Conservation (phyloP, 2,329 filamentous ascomycete species). For the Anthostomella pinea region DNA sequence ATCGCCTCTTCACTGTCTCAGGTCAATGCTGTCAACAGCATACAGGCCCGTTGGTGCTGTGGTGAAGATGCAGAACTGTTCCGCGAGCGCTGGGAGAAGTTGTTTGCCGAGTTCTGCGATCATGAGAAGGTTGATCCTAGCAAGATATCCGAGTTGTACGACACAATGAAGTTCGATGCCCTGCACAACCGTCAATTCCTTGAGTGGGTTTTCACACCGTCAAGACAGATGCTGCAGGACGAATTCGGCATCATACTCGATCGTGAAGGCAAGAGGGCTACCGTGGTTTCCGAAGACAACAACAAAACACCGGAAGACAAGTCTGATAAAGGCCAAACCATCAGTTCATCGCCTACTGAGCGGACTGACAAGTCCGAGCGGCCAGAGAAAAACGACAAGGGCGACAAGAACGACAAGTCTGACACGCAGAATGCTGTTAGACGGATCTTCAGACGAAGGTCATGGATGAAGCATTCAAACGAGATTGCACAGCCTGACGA, state of each 20-base stretch:
- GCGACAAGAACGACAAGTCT: constrained; percentile 26
- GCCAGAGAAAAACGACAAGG: constrained; percentile 27
- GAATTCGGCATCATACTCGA: constrained; percentile 49
- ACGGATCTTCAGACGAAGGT: constrained; percentile 59
- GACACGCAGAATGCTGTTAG: constrained; percentile 38
- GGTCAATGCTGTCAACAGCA: constrained; percentile 61
- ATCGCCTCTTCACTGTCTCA: constrained; percentile 54
- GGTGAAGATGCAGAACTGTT: constrained; percentile 94
- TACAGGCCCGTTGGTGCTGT: constrained; percentile 93
- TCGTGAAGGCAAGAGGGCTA: constrained; percentile 37
- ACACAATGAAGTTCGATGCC: constrained; percentile 99
- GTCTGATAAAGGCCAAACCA: constrained; percentile 37
- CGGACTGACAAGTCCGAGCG: constrained; percentile 25
- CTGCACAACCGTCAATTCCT: constrained; percentile 94
- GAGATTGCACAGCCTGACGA: constrained; percentile 61
- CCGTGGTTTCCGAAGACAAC: constrained; percentile 41
- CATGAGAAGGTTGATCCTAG: constrained; percentile 97
- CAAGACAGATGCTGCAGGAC: constrained; percentile 73
- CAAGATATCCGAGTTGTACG: constrained; percentile 97
- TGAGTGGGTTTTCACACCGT: constrained; percentile 95
- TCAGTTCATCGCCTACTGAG: constrained; percentile 26
- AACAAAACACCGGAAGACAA: constrained; percentile 39
- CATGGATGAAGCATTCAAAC: constrained; percentile 54
- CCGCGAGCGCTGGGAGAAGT: constrained; percentile 95
- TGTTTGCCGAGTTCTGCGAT: constrained; percentile 95